Conservation (phyloP, 2,329 filamentous ascomycete species). For the Colletotrichum lupini region DNA sequence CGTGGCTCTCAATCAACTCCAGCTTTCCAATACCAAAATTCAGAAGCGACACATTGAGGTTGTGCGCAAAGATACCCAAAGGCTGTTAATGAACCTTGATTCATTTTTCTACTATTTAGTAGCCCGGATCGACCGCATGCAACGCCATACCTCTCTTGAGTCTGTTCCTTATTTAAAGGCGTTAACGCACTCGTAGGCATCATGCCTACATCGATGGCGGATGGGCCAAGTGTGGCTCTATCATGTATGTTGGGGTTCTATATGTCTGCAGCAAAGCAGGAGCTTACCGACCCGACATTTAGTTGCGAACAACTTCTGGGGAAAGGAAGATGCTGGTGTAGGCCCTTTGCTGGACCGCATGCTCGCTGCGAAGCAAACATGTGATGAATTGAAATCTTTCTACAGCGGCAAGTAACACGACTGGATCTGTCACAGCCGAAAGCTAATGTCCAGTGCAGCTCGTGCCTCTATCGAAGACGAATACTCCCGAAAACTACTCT, state of each 20-base stretch:
- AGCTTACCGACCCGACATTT: slow-evolving; percentile 13
- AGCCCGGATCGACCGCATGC: background rate
- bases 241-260: slow-evolving; percentile 65
- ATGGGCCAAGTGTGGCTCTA: slow-evolving; percentile 73
- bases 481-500: slow-evolving; percentile 89
- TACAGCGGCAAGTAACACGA: slow-evolving; percentile 73
- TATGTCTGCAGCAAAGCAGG: too few species aligned
- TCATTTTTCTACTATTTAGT: background rate
- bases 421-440: background rate
- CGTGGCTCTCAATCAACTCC: background rate
- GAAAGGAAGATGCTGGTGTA: slow-evolving; percentile 97
- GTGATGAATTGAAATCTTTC: slow-evolving; percentile 92
- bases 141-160: background rate
- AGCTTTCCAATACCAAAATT: background rate
- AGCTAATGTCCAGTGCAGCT: slow-evolving; percentile 58
- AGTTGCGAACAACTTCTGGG: slow-evolving; percentile 99
- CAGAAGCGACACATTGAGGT: background rate
- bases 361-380: slow-evolving; percentile 92
- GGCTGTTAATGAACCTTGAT: background rate
- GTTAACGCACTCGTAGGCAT: background rate
- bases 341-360: slow-evolving; percentile 91
- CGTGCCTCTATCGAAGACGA: slow-evolving; percentile 96
- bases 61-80: background rate
- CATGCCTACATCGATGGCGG: slow-evolving; percentile 72
- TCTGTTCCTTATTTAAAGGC: background rate